These are phyloP conservation scores for Russula griseocarnosa DNA, from an alignment of 768 basidiomycete genomes.

Conservation along the genomic window DNA sequence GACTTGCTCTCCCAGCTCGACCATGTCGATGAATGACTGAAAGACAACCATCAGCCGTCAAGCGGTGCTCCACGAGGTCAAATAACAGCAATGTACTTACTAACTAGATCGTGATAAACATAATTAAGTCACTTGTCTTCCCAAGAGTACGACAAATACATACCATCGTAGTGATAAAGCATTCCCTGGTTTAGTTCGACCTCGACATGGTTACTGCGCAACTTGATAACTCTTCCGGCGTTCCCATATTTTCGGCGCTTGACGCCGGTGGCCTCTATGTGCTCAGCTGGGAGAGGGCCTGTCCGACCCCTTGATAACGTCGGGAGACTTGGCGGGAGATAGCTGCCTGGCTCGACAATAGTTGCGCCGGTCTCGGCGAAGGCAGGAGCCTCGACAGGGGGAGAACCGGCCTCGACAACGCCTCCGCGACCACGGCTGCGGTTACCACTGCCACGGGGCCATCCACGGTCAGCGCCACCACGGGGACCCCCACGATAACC, in stretches of 20 bases:
- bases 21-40: conserved; percentile 53
- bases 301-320: neutral
- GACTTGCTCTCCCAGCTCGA: conserved; percentile 49
- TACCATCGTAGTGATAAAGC: conserved; percentile 78
- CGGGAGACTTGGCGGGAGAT: neutral
- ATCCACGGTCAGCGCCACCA: conserved; percentile 4
- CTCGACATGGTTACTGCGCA: conserved; percentile 57
- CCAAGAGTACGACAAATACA: conserved; percentile 30
- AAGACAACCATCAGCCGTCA: conserved; percentile 36
- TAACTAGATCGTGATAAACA: conserved; percentile 32
- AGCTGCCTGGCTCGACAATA: neutral
- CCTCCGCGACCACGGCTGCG: neutral
- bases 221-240: conserved; percentile 43
- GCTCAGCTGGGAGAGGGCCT: conserved; percentile 32
- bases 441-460: neutral
- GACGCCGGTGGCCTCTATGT: conserved; percentile 58
- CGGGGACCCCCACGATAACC: conserved; percentile 32
- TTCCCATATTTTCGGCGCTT: conserved; percentile 60
- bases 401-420: neutral
- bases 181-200: conserved; percentile 56
- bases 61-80: neutral
- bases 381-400: neutral
- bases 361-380: neutral
- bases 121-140: neutral
- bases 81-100: conserved; percentile 35